phyloP scores from a whole-genome alignment of 1,139 yeast species.

The Geotrichum aggregatum region DNA sequence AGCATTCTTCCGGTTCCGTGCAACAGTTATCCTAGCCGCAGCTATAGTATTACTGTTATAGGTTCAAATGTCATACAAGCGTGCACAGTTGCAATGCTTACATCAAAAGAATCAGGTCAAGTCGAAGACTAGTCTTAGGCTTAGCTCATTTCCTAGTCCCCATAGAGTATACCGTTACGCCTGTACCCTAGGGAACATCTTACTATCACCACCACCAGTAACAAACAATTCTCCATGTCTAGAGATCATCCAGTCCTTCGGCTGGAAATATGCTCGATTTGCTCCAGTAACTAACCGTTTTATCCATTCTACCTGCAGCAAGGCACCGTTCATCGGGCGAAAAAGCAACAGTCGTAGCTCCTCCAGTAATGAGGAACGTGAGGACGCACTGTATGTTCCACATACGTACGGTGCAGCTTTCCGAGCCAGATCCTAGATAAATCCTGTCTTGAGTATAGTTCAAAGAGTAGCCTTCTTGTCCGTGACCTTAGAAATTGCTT shows the following conservation, averaged over 20 bases:
- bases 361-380: slow-evolving; percentile 74
- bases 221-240: slow-evolving; percentile 83
- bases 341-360: slow-evolving; percentile 78
- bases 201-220: slow-evolving; percentile 97
- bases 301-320: slow-evolving; percentile 95
- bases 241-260: slow-evolving; percentile 64
- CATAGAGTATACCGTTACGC: slow-evolving; percentile 64
- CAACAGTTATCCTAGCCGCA: too few relatives aligned
- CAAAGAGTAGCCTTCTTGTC: slow-evolving; percentile 93
- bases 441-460: slow-evolving; percentile 96
- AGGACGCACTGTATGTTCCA: slow-evolving; percentile 91
- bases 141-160: neutral
- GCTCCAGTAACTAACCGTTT: slow-evolving; percentile 97
- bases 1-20: too few relatives aligned
- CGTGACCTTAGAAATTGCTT: slow-evolving; percentile 89
- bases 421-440: slow-evolving; percentile 91
- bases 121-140: neutral
- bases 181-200: slow-evolving; percentile 91
- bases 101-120: too few relatives aligned
- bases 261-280: slow-evolving; percentile 81
- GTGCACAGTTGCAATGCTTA: too few relatives aligned
- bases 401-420: slow-evolving; percentile 92
- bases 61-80: too few relatives aligned
- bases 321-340: slow-evolving; percentile 84
- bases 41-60: too few relatives aligned